Evolutionary conservation across 108 stramenopile species (phyloP).

Genomic region (Nitzschia sp.): DNA sequence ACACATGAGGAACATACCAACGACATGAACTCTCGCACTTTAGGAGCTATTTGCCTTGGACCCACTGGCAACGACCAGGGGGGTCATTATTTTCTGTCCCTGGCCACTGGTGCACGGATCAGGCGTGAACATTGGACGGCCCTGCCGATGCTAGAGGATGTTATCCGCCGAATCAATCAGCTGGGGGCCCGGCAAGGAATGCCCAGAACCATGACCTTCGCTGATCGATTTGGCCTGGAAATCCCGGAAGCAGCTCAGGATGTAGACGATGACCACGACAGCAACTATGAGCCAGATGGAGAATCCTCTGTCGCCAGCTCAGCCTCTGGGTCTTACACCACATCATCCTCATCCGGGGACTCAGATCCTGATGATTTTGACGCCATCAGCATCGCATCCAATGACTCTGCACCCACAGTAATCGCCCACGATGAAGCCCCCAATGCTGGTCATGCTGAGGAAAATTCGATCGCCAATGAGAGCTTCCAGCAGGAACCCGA

Average conservation of each 20-base stretch:
- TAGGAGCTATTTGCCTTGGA: slow-evolving; percentile 34
- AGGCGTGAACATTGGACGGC: slow-evolving; percentile 19
- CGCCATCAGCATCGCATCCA: background rate
- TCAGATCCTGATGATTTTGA: too few species aligned
- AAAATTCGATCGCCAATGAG: background rate
- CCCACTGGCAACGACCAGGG: slow-evolving; percentile 53
- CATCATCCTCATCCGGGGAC: too few species aligned
- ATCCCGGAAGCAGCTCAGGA: too few species aligned
- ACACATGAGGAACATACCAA: slow-evolving; percentile 44
- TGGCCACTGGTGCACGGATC: slow-evolving; percentile 25
- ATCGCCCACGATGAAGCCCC: background rate
- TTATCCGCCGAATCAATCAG: slow-evolving; percentile 23
- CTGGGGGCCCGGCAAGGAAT: background rate
- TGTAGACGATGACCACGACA: slow-evolving; percentile 4
- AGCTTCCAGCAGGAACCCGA: background rate
- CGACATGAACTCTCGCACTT: slow-evolving; percentile 21
- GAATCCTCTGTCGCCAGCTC: too few species aligned
- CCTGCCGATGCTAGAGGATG: slow-evolving; percentile 40
- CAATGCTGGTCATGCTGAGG: too few species aligned
- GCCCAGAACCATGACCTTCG: slow-evolving; percentile 3
- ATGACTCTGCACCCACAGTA: too few species aligned
- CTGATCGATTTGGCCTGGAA: slow-evolving; percentile 1
- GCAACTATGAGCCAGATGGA: background rate
- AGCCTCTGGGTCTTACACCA: too few species aligned
- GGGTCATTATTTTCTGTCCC: slow-evolving; percentile 28